Conservation (phyloP, 768 basidiomycete species). For the Termitomyces sp. region DNA sequence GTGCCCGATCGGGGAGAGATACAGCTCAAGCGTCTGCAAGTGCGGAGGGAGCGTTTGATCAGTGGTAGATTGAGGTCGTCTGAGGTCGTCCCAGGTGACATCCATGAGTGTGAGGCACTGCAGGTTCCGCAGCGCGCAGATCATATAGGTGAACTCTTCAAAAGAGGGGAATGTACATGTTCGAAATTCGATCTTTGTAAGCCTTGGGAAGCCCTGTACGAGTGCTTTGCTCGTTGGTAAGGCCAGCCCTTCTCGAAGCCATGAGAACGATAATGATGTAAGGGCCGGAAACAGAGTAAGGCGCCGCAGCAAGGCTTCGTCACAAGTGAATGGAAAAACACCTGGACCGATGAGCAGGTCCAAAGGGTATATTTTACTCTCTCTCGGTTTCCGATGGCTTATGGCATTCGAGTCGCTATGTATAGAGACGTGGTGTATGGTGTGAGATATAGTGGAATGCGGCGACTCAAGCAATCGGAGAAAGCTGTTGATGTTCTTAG, state of each 20-base stretch:
- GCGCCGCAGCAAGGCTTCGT: conserved; percentile 7
- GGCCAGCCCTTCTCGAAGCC: conserved; percentile 12
- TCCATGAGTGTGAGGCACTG: conserved; percentile 18
- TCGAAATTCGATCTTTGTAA: conserved; percentile 20
- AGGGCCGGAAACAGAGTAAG: conserved; percentile 14
- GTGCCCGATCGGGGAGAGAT: conserved; percentile 17
- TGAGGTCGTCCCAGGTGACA: conserved; percentile 16
- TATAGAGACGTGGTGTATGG: conserved; percentile 14
- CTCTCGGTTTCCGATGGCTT: conserved; percentile 11
- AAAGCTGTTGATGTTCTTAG: conserved; percentile 12
- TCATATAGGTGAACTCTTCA: conserved; percentile 14
- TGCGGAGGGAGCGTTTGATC: conserved; percentile 9
- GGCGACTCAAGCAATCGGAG: conserved; percentile 13
- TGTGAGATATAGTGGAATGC: conserved; percentile 11
- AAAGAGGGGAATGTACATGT: conserved; percentile 20
- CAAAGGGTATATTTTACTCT: conserved; percentile 9
- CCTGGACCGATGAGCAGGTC: background rate
- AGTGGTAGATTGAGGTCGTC: conserved; percentile 5
- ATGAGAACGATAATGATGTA: conserved; percentile 14
- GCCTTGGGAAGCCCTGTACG: conserved; percentile 12
- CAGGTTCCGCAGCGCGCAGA: conserved; percentile 17
- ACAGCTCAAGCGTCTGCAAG: conserved; percentile 15
- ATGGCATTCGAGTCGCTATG: conserved; percentile 15
- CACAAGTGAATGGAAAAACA: conserved; percentile 3
- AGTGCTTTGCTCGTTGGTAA: conserved; percentile 6